These are phyloP conservation scores for Casuarina equisetifolia DNA, from an alignment of 306 rosid genomes.

Conservation along the genomic window DNA sequence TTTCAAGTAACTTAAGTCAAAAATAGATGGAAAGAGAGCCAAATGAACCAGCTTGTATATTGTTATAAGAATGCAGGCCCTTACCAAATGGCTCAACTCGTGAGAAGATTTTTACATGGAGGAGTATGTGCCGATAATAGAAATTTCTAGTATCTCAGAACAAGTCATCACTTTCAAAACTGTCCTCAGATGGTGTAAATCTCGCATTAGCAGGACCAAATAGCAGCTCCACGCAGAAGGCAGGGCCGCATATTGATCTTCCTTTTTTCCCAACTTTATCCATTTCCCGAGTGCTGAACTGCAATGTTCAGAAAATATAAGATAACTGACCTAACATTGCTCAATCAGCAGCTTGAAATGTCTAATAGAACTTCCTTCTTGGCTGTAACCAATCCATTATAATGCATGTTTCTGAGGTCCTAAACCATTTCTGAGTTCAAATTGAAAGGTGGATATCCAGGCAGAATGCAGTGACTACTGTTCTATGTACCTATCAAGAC, in stretches of 20 bases:
- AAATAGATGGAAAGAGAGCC: conserved; percentile 27
- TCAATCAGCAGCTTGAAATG: too few species aligned
- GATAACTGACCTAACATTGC: background rate
- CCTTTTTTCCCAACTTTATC: conserved; percentile 86
- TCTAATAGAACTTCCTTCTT: too few species aligned
- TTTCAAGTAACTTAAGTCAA: conserved; percentile 42
- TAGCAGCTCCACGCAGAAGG: conserved; percentile 78
- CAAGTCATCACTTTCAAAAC: conserved; percentile 24
- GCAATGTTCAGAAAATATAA: conserved; percentile 27
- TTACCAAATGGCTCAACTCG: conserved; percentile 22
- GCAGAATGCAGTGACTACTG: background rate
- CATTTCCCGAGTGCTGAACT: conserved; percentile 66
- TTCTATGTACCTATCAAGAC: background rate
- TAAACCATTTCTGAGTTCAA: background rate
- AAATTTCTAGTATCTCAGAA: background rate
- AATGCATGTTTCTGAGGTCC: background rate
- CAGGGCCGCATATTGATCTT: conserved; percentile 77
- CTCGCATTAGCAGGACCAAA: conserved; percentile 92
- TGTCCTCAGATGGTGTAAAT: conserved; percentile 28
- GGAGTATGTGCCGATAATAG: background rate
- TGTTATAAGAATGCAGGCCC: conserved; percentile 16
- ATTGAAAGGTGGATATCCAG: background rate
- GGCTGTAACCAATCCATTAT: background rate
- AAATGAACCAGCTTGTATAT: conserved; percentile 13
- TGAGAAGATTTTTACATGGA: conserved; percentile 26